Evolutionary conservation across 1,284 basidiomycete species (phyloP), one percentile per base, ranked within the genome.

Genomic region (Taiwanofungus camphoratus): DNA sequence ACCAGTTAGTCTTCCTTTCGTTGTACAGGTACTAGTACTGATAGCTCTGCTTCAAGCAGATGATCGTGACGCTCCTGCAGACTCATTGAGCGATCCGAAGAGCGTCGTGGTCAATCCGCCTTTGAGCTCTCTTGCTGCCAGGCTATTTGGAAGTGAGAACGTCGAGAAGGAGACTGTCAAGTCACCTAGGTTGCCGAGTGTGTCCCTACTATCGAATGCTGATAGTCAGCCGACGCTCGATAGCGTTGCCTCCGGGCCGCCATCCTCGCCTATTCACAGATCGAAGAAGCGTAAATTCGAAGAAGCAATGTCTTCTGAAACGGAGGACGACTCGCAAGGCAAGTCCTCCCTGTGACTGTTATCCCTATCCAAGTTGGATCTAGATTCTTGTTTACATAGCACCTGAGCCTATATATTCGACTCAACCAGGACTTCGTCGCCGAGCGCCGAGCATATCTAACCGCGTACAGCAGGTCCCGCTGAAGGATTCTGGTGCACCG

Each of bases 241-340:
- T 13, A 38, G 27, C 12, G 21, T 18, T 15, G 22, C 21, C 4
- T 18, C 36, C 13, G 19, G 13, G 11, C 20, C 9, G 15, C 8
- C 30, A 15, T 35, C 45, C 8, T 34, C 45, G 13, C 9, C 27
- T 4, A n/a, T 26, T 4, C 36, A 26, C 16, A 33, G 12, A 20
- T n/a, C 19, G 8, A 26, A 22, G 6, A 43, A 40, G 27, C 42
- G 42, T 3, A 41, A 29, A 22, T 27, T 19, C 18, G 46, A 41
- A 9, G 42, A 48, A 13, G 19, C 22, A 37, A 34, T 23, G n/a
- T 55, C 55, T 5, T 57, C 55, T 2, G 53, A 57, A 29, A 57
- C 55, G 4, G 55, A 57, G 27, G 20, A 46, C 2, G 55, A 57
- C 15, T 52, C 55, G 3, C 52, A 57, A 31, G 46, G 55, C 52